phyloP scores from a whole-genome alignment of 345 rosid genomes.

The Populus pruinosa region DNA sequence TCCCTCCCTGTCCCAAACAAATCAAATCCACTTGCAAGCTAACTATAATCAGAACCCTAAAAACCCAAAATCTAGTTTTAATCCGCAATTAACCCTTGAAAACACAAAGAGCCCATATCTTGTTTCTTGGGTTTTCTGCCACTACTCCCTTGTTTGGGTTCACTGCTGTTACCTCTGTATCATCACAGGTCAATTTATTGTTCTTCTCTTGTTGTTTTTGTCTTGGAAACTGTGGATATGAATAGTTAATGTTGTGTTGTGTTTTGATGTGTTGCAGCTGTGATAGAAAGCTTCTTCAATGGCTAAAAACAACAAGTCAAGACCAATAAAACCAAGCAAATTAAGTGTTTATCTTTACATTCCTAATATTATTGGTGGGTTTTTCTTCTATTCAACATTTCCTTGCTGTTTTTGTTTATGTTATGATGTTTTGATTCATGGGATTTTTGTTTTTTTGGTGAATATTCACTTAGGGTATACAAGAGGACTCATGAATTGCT shows the following conservation, averaged over 20 bases:
- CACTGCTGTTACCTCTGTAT: background rate
- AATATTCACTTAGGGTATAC: conserved; percentile 52
- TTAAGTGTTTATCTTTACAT: conserved; percentile 73
- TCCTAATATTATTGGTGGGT: conserved; percentile 86
- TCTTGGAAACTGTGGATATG: background rate
- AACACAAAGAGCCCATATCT: background rate
- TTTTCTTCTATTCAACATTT: conserved; percentile 1
- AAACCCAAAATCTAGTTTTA: background rate
- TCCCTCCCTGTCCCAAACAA: background rate
- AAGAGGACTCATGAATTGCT: conserved; percentile 70
- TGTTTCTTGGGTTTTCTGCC: background rate
- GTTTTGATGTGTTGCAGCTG: background rate
- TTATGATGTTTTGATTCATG: background rate
- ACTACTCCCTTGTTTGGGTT: background rate
- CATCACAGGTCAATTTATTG: background rate
- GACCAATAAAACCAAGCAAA: conserved; percentile 39
- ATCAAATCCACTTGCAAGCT: background rate
- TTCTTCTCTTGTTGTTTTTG: background rate
- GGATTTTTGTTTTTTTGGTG: background rate
- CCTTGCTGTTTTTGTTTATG: background rate
- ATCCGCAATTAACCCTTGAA: background rate
- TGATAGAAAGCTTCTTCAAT: conserved; percentile 23
- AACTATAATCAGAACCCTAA: background rate
- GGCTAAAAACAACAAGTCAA: conserved; percentile 64
- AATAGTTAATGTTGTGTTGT: background rate